Conservation (phyloP, 805 yeast species). For the Zygosaccharomyces lentus region DNA sequence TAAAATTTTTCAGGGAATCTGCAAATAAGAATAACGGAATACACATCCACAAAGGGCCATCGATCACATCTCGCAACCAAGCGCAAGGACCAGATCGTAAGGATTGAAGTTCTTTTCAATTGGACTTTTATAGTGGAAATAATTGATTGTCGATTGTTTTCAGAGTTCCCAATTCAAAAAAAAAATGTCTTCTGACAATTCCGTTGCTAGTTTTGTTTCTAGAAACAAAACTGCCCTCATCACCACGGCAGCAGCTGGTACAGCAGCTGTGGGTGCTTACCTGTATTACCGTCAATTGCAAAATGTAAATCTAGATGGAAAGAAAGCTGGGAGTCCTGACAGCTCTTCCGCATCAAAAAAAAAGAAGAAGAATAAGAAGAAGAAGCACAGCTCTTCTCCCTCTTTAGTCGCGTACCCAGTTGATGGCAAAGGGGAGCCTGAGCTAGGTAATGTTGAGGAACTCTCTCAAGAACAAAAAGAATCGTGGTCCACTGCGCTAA, state of each 20-base stretch:
- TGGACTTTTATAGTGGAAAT: background rate
- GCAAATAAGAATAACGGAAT: background rate
- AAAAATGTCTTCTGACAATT: conserved; percentile 25
- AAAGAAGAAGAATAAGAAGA: conserved; percentile 41
- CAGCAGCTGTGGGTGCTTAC: conserved; percentile 61
- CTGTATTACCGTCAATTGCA: conserved; percentile 42
- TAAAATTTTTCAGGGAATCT: conserved; percentile 2
- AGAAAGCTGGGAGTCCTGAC: conserved; percentile 11
- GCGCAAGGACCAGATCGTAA: background rate
- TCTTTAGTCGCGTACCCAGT: conserved; percentile 46
- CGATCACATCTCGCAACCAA: background rate
- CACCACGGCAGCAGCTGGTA: conserved; percentile 59
- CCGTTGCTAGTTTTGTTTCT: conserved; percentile 33
- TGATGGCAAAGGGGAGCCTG: conserved; percentile 54
- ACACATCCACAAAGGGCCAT: conserved; percentile 3
- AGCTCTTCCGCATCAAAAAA: conserved; percentile 32
- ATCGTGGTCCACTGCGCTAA: conserved; percentile 66
- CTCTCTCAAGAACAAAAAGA: conserved; percentile 53
- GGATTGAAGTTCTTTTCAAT: background rate
- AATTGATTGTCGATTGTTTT: background rate
- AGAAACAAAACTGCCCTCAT: conserved; percentile 58
- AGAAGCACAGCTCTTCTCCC: conserved; percentile 33
- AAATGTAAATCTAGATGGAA: conserved; percentile 9
- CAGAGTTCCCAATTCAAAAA: background rate
- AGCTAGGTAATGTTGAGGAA: conserved; percentile 41